Conservation (phyloP, 1,284 basidiomycete species). For the Schizophyllum commune region DNA sequence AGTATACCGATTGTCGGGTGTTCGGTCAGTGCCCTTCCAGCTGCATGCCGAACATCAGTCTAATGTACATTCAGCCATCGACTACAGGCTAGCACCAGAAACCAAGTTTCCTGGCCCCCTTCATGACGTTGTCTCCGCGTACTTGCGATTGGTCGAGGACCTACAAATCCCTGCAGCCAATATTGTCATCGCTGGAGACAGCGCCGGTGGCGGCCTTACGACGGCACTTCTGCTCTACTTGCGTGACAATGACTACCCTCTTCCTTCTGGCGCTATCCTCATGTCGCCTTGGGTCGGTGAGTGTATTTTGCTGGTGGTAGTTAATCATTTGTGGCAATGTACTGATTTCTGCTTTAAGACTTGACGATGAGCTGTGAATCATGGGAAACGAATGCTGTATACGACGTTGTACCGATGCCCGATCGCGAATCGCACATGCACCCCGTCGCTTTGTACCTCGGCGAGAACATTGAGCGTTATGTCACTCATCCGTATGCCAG, state of each 20-base stretch:
- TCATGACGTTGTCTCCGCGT: slow-evolving; percentile 85
- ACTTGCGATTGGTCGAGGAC: slow-evolving; percentile 83
- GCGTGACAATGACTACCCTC: slow-evolving; percentile 73
- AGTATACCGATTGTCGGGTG: slow-evolving; percentile 87
- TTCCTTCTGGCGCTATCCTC: slow-evolving; percentile 78
- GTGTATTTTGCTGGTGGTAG: slow-evolving; percentile 21
- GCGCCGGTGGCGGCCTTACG: slow-evolving; percentile 86
- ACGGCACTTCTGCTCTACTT: slow-evolving; percentile 91
- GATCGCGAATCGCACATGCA: slow-evolving; percentile 82
- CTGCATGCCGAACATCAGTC: background rate
- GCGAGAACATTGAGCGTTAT: slow-evolving; percentile 76
- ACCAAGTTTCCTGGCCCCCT: slow-evolving; percentile 91
- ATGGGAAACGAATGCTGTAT: slow-evolving; percentile 89
- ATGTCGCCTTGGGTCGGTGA: slow-evolving; percentile 93
- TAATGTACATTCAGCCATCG: slow-evolving; percentile 55
- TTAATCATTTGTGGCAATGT: background rate
- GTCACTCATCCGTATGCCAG: slow-evolving; percentile 95
- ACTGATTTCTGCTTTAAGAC: slow-evolving; percentile 38
- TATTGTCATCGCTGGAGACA: slow-evolving; percentile 85
- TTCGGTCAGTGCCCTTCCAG: slow-evolving; percentile 58
- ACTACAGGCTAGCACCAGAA: slow-evolving; percentile 95
- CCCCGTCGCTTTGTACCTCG: slow-evolving; percentile 89
- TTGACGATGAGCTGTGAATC: slow-evolving; percentile 95
- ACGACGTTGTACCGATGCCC: slow-evolving; percentile 74
- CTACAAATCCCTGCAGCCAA: slow-evolving; percentile 88